These are phyloP conservation scores for Annulohypoxylon moriforme DNA, from an alignment of 495 filamentous ascomycete species.

Conservation along the genomic window DNA sequence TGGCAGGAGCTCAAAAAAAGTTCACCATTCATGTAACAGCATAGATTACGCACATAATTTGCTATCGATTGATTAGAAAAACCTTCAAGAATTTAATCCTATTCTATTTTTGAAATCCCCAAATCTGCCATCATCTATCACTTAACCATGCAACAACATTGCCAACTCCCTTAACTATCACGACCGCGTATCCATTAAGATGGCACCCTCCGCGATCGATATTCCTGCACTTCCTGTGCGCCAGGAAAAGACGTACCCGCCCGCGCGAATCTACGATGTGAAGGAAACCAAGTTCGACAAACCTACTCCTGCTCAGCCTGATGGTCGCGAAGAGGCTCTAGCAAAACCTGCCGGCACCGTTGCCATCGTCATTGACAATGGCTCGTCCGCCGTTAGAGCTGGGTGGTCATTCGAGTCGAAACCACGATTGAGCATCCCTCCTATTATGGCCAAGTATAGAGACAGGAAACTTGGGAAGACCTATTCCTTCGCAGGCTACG, in stretches of 20 bases:
- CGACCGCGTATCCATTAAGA: conserved; percentile 32
- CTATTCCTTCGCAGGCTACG: conserved; percentile 88
- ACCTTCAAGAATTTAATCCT: neutral
- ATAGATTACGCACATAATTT: conserved; percentile 11
- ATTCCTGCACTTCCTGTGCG: conserved; percentile 48
- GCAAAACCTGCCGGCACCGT: conserved; percentile 56
- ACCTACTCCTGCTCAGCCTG: conserved; percentile 72
- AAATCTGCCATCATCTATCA: neutral
- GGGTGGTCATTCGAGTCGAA: conserved; percentile 91
- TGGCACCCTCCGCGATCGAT: conserved; percentile 60
- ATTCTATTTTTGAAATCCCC: neutral
- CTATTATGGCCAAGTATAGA: conserved; percentile 91
- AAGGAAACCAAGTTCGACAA: conserved; percentile 84
- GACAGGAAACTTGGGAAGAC: conserved; percentile 91
- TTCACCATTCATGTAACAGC: conserved; percentile 5
- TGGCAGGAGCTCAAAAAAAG: conserved; percentile 12
- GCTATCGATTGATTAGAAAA: neutral
- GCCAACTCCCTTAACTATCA: conserved; percentile 24
- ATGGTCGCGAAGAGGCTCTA: conserved; percentile 73
- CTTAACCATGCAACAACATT: conserved; percentile 27
- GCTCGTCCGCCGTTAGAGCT: conserved; percentile 87
- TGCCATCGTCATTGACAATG: conserved; percentile 98
- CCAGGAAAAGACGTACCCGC: conserved; percentile 55
- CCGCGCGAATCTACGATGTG: conserved; percentile 61
- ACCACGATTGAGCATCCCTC: conserved; percentile 82